Conservation (phyloP, 148 eudicot species). For the Vaccinium macrocarpon region DNA sequence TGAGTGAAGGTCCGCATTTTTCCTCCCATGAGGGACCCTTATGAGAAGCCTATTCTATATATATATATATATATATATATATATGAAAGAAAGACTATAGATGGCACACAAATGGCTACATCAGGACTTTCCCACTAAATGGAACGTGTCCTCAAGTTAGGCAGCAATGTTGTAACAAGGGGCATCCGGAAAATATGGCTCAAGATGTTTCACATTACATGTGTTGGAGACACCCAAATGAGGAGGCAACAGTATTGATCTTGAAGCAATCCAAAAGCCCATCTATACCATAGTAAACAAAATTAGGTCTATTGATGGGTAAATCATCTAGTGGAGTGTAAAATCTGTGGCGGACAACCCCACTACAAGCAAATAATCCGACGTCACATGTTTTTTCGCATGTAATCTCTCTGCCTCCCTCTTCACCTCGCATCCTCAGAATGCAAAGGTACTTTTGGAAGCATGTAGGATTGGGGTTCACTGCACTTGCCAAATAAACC, state of each 20-base stretch:
- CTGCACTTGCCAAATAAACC: too few species aligned
- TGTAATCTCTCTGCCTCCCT: neutral
- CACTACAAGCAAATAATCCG: neutral
- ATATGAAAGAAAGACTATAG: too few species aligned
- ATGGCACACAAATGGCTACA: too few species aligned
- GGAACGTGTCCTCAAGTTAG: neutral
- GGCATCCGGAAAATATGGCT: too few species aligned
- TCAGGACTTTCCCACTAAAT: neutral
- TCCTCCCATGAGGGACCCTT: too few species aligned
- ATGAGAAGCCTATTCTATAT: too few species aligned
- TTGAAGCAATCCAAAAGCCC: too few species aligned
- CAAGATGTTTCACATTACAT: too few species aligned
- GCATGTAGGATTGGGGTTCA: neutral
- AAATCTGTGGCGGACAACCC: constrained; percentile 1
- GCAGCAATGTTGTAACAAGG: neutral
- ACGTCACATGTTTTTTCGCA: neutral
- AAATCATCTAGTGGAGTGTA: constrained; percentile 9
- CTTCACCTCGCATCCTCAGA: constrained; percentile 1
- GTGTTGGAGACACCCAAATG: too few species aligned
- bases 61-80: too few species aligned
- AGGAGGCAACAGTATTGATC: too few species aligned
- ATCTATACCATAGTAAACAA: neutral
- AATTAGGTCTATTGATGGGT: neutral
- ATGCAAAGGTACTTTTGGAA: neutral
- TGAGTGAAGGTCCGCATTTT: too few species aligned